Percentiles rank a stretch among this genome's conserved stretches.
Conservation (phyloP, 129 eudicot genomes). For the Flaveria sonorensis region DNA sequence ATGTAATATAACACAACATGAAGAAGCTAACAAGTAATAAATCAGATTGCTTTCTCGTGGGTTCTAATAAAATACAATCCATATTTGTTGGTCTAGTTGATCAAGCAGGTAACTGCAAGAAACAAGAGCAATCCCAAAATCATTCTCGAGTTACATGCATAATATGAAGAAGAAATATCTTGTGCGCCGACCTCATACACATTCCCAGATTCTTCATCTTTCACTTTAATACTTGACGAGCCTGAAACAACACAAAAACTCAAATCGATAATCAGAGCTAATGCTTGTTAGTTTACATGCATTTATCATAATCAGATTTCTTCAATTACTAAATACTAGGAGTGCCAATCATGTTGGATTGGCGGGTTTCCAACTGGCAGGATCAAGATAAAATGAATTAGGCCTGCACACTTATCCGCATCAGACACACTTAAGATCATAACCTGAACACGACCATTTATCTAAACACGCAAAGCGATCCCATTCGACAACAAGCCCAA, state of each 20-base stretch:
- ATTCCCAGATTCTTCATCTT: slow-evolving; percentile 65
- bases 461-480: not conserved
- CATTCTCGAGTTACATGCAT: slow-evolving; percentile 2
- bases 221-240: slow-evolving; percentile 81
- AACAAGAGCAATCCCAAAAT: not conserved
- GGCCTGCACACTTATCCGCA: not conserved
- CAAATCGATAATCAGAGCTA: not conserved
- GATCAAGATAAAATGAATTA: not conserved
- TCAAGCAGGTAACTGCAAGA: slow-evolving; percentile 1
- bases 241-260: slow-evolving; percentile 47
- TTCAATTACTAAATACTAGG: not conserved
- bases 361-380: too few relatives aligned
- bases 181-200: slow-evolving; percentile 57
- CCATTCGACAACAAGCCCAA: not conserved
- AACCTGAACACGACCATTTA: not conserved
- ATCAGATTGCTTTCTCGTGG: not conserved
- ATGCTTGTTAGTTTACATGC: not conserved
- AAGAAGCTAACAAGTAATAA: not conserved
- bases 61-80: not conserved
- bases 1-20: too few relatives aligned
- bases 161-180: slow-evolving; percentile 42
- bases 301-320: not conserved
- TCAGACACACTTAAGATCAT: not conserved
- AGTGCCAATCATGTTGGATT: not conserved
- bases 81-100: slow-evolving; percentile 1